These are phyloP conservation scores for Trichoderma polysporum DNA, from an alignment of 2,329 filamentous ascomycete species.

Conservation along the genomic window DNA sequence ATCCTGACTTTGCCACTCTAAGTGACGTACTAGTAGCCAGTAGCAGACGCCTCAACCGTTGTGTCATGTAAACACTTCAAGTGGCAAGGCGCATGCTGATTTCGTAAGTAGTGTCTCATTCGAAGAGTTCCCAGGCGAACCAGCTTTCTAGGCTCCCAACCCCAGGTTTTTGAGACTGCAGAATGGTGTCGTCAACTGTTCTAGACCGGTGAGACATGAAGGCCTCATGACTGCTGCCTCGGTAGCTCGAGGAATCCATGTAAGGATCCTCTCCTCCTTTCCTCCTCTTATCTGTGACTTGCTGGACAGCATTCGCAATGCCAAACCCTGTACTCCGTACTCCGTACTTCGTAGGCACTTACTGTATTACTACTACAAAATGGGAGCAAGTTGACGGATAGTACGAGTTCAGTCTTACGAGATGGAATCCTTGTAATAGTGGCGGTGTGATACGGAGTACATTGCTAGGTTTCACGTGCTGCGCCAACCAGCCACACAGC, in stretches of 20 bases:
- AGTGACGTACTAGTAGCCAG: not conserved
- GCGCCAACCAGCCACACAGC: not conserved
- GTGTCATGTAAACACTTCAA: not conserved
- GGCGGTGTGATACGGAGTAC: constrained; percentile 12
- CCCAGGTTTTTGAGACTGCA: not conserved
- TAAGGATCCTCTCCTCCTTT: too few species aligned
- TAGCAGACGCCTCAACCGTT: not conserved
- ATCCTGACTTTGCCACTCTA: not conserved
- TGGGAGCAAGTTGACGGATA: not conserved
- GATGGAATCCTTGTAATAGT: not conserved
- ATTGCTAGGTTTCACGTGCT: constrained; percentile 7
- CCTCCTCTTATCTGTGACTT: not conserved
- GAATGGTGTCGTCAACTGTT: not conserved
- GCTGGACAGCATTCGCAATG: not conserved
- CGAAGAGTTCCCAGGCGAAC: not conserved
- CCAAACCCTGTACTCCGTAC: not conserved
- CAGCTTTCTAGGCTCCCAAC: not conserved
- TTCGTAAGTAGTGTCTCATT: not conserved
- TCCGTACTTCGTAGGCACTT: too few species aligned
- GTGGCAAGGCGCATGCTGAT: not conserved
- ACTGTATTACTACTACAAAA: too few species aligned
- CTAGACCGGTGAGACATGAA: not conserved
- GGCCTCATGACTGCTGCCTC: not conserved
- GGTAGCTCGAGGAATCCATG: not conserved
- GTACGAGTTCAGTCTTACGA: not conserved